phyloP scores from a whole-genome alignment of 2,329 filamentous ascomycete genomes.

The Botrytis aclada region DNA sequence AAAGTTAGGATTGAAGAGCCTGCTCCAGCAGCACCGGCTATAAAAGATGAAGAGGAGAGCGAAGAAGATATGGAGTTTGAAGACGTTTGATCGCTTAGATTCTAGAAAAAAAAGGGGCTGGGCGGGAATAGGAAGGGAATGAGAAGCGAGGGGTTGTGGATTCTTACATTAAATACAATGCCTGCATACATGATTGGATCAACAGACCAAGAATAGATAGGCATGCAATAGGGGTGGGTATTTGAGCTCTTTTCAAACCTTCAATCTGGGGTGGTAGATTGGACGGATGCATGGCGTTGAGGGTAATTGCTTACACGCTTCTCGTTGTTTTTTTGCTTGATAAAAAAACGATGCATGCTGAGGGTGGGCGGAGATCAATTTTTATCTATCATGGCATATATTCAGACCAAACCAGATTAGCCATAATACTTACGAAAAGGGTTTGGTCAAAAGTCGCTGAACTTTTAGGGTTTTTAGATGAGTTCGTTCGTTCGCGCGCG shows the following conservation, averaged over 20 bases:
- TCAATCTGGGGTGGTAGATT: neutral
- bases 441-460: neutral
- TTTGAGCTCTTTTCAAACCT: neutral
- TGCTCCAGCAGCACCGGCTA: conserved; percentile 30
- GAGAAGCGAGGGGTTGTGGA: neutral
- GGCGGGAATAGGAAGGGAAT: neutral
- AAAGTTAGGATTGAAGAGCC: conserved; percentile 57
- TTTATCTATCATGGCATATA: conserved; percentile 1
- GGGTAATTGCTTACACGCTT: neutral
- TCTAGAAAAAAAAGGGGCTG: neutral
- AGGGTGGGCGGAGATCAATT: neutral
- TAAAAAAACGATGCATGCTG: neutral
- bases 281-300: conserved; percentile 14
- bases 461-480: neutral
- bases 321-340: neutral
- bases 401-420: neutral
- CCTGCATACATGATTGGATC: conserved; percentile 4
- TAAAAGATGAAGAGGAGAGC: conserved; percentile 45
- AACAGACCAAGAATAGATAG: neutral
- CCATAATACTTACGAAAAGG: neutral
- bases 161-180: conserved; percentile 5
- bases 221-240: neutral
- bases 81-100: conserved; percentile 44
- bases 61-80: conserved; percentile 59
- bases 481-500: neutral